Evolutionary conservation across 1,284 basidiomycete species (phyloP).

Genomic region (Limonomyces culmigenus): DNA sequence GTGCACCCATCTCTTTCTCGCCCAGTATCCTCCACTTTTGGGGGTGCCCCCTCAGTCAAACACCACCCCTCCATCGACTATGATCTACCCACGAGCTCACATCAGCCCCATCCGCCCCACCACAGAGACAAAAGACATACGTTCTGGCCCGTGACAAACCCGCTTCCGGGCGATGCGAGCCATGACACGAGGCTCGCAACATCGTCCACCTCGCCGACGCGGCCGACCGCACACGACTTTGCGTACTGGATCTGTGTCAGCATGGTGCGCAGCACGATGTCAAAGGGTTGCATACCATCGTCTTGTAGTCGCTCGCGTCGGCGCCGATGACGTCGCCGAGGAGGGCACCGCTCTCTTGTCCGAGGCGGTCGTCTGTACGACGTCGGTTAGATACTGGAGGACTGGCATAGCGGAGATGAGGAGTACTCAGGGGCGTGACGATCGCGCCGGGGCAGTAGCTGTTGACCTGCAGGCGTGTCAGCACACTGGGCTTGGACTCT

Average conservation of each 20-base stretch:
- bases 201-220: slow-evolving; percentile 7
- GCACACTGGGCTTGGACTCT: no score
- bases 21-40: no score
- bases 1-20: no score
- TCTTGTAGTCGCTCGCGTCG: not conserved
- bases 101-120: no score
- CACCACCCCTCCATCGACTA: no score
- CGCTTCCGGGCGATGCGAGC: slow-evolving; percentile 8
- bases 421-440: slow-evolving; percentile 13
- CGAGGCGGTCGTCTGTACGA: not conserved
- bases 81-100: no score
- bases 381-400: not conserved
- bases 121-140: no score
- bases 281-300: no score
- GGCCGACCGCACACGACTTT: slow-evolving; percentile 6
- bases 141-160: slow-evolving; percentile 7
- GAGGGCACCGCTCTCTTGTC: not conserved
- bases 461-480: no score
- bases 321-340: not conserved
- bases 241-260: slow-evolving; percentile 6
- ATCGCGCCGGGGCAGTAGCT: slow-evolving; percentile 19
- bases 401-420: not conserved
- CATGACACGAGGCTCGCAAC: slow-evolving; percentile 10
- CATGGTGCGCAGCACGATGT: no score
- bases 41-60: no score